Percentiles rank a stretch among this genome's conserved stretches.
phyloP scores from a whole-genome alignment of 139 green algal species.

The Chlamydomonas incerta region DNA sequence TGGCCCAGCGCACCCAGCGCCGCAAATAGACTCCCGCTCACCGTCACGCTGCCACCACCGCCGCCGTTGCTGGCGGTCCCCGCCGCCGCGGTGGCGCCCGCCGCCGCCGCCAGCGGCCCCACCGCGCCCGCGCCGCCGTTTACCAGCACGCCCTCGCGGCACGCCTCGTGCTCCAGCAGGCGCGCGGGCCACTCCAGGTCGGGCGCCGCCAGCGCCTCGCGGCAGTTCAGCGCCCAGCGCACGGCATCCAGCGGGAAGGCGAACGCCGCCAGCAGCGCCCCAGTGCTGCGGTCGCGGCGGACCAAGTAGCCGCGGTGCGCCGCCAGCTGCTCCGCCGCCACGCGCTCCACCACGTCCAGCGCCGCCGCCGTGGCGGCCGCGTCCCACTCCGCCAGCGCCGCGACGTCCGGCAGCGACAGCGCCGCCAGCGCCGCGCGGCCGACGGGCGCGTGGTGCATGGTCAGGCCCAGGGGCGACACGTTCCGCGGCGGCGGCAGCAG shows the following conservation, averaged over 20 bases:
- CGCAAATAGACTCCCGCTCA: too few relatives aligned
- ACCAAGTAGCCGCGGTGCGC: conserved; percentile 11
- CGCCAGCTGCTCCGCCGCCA: conserved; percentile 12
- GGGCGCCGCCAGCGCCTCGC: neutral
- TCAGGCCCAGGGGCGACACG: neutral
- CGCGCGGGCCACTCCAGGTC: neutral
- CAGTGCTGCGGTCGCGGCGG: neutral
- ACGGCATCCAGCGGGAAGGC: conserved; percentile 26
- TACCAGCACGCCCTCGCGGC: neutral
- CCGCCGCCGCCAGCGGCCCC: neutral
- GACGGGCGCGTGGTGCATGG: neutral
- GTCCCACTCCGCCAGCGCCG: conserved; percentile 1
- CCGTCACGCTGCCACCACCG: too few relatives aligned
- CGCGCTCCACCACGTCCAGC: neutral
- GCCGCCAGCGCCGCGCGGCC: conserved; percentile 14
- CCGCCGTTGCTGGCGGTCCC: neutral
- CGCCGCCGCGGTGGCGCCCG: neutral
- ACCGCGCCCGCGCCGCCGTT: neutral
- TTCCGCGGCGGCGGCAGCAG: conserved; percentile 23
- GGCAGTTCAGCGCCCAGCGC: conserved; percentile 28
- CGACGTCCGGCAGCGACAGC: neutral
- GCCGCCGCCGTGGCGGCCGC: neutral
- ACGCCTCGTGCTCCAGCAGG: conserved; percentile 7
- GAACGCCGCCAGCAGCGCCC: neutral
- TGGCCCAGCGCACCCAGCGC: too few relatives aligned